phyloP scores from a whole-genome alignment of 2,329 filamentous ascomycete species.

The Alternaria dauci region DNA sequence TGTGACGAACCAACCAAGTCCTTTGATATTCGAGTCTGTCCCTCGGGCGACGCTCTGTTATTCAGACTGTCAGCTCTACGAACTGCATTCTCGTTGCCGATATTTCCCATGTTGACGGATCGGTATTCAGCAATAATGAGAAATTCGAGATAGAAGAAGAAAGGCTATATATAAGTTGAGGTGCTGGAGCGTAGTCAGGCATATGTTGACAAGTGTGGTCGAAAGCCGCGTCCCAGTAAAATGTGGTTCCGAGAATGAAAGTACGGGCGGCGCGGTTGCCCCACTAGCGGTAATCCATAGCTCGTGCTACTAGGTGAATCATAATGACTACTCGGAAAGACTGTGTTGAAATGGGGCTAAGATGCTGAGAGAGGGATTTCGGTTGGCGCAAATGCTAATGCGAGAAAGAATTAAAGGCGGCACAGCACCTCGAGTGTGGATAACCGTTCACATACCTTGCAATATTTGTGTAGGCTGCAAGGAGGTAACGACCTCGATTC shows the following conservation, averaged over 20 bases:
- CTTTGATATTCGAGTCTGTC: slow-evolving; percentile 43
- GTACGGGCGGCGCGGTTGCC: slow-evolving; percentile 1
- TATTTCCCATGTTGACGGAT: slow-evolving; percentile 27
- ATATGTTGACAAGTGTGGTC: not conserved
- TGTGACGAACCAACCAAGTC: slow-evolving; percentile 46
- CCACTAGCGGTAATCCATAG: not conserved
- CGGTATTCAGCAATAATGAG: not conserved
- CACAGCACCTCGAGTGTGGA: not conserved
- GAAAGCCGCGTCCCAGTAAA: not conserved
- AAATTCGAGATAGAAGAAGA: not conserved
- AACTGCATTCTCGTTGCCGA: slow-evolving; percentile 37
- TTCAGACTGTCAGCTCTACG: slow-evolving; percentile 39
- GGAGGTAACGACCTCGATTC: not conserved
- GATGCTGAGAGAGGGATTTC: not conserved
- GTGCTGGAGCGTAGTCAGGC: not conserved
- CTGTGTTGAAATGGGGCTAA: not conserved
- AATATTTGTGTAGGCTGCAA: not conserved
- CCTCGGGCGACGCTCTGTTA: slow-evolving; percentile 24
- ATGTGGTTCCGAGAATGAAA: not conserved
- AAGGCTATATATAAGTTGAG: not conserved
- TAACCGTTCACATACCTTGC: slow-evolving; percentile 13
- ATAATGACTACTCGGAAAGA: not conserved
- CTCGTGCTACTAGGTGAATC: not conserved
- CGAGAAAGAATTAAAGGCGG: not conserved
- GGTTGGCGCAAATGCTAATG: not conserved